Evolutionary conservation across 2,329 filamentous ascomycete species (phyloP).

Genomic region (Colletotrichum siamense): DNA sequence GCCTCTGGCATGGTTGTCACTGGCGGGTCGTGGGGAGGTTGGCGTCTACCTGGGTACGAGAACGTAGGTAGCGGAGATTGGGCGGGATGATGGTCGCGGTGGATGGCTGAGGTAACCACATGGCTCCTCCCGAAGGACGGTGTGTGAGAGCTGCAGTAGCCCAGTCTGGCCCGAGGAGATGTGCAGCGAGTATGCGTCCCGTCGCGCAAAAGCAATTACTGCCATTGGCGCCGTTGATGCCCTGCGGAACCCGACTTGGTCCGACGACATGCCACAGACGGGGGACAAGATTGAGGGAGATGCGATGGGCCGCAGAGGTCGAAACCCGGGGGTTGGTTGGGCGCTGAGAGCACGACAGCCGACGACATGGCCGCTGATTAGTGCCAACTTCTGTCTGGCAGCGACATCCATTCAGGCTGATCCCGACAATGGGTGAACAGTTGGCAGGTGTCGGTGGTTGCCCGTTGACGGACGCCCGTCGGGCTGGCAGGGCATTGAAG

Average conservation of each 20-base stretch:
- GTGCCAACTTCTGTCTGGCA: background rate
- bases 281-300: background rate
- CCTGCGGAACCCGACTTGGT: slow-evolving; percentile 8
- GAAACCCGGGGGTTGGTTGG: slow-evolving; percentile 8
- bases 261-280: slow-evolving; percentile 7
- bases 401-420: background rate
- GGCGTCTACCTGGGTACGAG: background rate
- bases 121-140: slow-evolving; percentile 19
- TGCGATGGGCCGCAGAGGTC: background rate
- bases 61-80: slow-evolving; percentile 1
- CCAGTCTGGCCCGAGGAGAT: slow-evolving; percentile 5
- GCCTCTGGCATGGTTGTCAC: background rate
- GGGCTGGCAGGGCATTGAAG: background rate
- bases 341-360: background rate
- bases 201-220: background rate
- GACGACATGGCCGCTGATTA: background rate
- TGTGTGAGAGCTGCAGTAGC: slow-evolving; percentile 15
- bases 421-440: background rate
- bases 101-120: slow-evolving; percentile 14
- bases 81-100: background rate
- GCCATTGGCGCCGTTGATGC: background rate
- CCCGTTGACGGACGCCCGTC: background rate
- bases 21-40: background rate
- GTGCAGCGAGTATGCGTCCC: background rate
- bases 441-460: background rate